These are phyloP conservation scores for Vigna mungo DNA, from an alignment of 306 rosid genomes.

Conservation along the genomic window DNA sequence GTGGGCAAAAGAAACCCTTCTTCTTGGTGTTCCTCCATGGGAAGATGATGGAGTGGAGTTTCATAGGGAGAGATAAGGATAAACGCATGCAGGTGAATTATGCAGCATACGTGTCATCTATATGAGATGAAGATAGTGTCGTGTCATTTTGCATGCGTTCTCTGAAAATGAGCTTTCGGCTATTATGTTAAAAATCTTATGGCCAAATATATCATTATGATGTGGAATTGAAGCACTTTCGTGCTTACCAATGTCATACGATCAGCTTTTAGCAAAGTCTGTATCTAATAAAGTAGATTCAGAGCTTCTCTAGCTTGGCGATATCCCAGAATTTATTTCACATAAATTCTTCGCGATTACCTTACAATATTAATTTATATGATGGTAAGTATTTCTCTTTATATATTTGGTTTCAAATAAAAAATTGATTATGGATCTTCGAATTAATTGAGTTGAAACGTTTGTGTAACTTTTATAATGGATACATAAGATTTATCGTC, in stretches of 20 bases:
- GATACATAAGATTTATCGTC: too few species aligned
- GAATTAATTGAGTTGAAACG: too few species aligned
- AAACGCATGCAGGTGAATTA: not conserved
- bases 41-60: not conserved
- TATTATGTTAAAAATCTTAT: not conserved
- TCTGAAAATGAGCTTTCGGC: not conserved
- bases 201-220: not conserved
- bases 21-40: slow-evolving; percentile 47
- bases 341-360: too few species aligned
- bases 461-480: too few species aligned
- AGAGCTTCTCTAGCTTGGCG: not conserved
- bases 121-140: slow-evolving; percentile 48
- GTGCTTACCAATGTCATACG: not conserved
- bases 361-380: too few species aligned
- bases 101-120: slow-evolving; percentile 55
- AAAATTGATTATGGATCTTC: too few species aligned
- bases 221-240: not conserved
- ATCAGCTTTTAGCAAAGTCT: not conserved
- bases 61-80: not conserved
- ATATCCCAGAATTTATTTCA: not conserved
- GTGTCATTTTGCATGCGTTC: slow-evolving; percentile 46
- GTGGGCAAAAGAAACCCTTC: slow-evolving; percentile 37
- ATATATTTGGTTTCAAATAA: not conserved
- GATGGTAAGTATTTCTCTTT: too few species aligned
- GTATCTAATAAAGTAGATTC: not conserved